These are phyloP conservation scores for Raddia guianensis DNA, from an alignment of 176 grass and related monocot species.

Conservation along the genomic window DNA sequence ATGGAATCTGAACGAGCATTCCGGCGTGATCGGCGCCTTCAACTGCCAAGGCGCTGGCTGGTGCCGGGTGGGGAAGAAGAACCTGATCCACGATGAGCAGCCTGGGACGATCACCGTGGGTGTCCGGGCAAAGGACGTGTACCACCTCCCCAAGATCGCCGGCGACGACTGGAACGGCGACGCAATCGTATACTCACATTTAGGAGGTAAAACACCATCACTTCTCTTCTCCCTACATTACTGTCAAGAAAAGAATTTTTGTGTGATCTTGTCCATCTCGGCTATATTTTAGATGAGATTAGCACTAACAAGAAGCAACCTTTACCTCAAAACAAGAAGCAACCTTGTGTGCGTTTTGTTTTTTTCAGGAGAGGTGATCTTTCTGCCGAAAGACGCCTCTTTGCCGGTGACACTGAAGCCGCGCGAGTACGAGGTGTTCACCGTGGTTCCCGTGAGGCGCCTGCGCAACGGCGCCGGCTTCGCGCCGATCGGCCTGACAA, in stretches of 20 bases:
- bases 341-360: background rate
- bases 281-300: background rate
- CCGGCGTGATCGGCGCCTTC: constrained; percentile 81
- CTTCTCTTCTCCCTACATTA: too few relatives aligned
- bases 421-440: constrained; percentile 74
- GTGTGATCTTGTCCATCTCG: background rate
- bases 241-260: background rate
- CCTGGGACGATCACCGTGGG: constrained; percentile 64
- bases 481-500: constrained; percentile 60
- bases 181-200: constrained; percentile 63
- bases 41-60: constrained; percentile 88
- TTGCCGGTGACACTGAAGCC: constrained; percentile 66
- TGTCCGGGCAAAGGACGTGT: constrained; percentile 56
- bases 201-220: constrained; percentile 38
- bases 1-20: constrained; percentile 82
- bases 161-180: constrained; percentile 61
- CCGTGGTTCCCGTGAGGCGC: constrained; percentile 52
- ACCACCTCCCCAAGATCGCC: constrained; percentile 48
- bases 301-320: background rate
- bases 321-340: background rate
- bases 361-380: constrained; percentile 53
- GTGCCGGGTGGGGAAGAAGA: constrained; percentile 70
- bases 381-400: constrained; percentile 54
- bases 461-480: constrained; percentile 58
- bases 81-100: constrained; percentile 71